phyloP scores from a whole-genome alignment of 805 yeast genomes.

The Yamadazyma laniorum region DNA sequence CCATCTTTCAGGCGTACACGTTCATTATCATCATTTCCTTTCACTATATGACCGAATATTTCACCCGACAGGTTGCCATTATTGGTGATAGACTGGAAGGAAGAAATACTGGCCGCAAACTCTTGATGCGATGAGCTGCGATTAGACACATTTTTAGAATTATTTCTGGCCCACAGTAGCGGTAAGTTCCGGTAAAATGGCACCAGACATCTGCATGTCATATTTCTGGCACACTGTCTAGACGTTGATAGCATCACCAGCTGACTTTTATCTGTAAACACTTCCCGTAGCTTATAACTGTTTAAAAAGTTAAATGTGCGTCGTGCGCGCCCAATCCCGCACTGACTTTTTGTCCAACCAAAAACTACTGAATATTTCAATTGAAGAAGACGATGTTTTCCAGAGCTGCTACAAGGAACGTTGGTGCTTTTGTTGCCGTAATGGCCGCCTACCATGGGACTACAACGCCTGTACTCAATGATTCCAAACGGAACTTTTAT shows the following conservation, averaged over 20 bases:
- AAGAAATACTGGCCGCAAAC: slow-evolving; percentile 1
- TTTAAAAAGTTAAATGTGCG: too few relatives aligned
- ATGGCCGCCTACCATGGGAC: background rate
- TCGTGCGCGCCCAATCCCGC: background rate
- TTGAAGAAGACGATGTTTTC: slow-evolving; percentile 1
- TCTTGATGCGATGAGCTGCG: slow-evolving; percentile 3
- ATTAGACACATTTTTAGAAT: background rate
- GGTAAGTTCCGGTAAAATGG: too few relatives aligned
- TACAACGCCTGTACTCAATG: slow-evolving; percentile 12
- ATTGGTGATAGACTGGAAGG: background rate
- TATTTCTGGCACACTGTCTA: too few relatives aligned
- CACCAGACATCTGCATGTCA: too few relatives aligned
- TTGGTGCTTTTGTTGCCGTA: slow-evolving; percentile 1
- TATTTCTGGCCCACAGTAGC: too few relatives aligned
- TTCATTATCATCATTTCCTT: slow-evolving; percentile 13
- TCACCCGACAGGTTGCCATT: slow-evolving; percentile 13
- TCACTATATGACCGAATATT: slow-evolving; percentile 11
- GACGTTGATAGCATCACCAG: too few relatives aligned
- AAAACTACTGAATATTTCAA: too few relatives aligned
- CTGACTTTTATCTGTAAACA: too few relatives aligned
- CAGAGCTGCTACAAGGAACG: background rate
- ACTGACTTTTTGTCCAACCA: slow-evolving; percentile 5
- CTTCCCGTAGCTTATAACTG: too few relatives aligned
- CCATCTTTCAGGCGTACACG: background rate
- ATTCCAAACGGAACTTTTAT: slow-evolving; percentile 41